Percentiles rank a stretch among this genome's conserved stretches.
Conservation (phyloP, 2,329 filamentous ascomycete species). For the Gyromitra esculenta region DNA sequence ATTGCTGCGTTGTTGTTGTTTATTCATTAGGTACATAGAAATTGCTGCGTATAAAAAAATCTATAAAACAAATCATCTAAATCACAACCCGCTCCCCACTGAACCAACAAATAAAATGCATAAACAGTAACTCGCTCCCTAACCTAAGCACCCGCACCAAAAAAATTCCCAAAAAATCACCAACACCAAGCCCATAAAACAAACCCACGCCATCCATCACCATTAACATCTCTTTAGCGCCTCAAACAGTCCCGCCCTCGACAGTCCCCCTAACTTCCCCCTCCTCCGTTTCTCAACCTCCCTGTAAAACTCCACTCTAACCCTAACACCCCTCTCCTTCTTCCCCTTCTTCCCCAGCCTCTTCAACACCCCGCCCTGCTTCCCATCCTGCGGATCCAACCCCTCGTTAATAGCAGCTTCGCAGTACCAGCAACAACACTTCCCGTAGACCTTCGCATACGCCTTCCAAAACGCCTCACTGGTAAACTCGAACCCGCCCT, state of each 20-base stretch:
- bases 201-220: not conserved
- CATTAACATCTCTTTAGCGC: constrained; percentile 35
- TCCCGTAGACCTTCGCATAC: constrained; percentile 74
- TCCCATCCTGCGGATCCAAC: constrained; percentile 28
- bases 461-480: constrained; percentile 73
- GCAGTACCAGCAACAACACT: constrained; percentile 87
- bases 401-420: constrained; percentile 64
- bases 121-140: too few species aligned
- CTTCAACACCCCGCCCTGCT: constrained; percentile 23
- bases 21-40: not conserved
- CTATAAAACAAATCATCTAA: not conserved
- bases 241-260: constrained; percentile 38
- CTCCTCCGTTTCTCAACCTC: constrained; percentile 49
- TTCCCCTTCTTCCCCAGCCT: constrained; percentile 28
- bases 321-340: constrained; percentile 30
- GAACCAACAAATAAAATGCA: not conserved
- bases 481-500: constrained; percentile 76
- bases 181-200: not conserved
- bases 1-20: too few species aligned
- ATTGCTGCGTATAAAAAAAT: not conserved
- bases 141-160: not conserved
- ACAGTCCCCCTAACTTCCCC: constrained; percentile 28
- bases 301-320: constrained; percentile 51
- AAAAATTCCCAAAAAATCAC: not conserved
- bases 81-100: not conserved